These are phyloP conservation scores for Tylopilus intermedius DNA, from an alignment of 768 basidiomycete species.

Conservation along the genomic window DNA sequence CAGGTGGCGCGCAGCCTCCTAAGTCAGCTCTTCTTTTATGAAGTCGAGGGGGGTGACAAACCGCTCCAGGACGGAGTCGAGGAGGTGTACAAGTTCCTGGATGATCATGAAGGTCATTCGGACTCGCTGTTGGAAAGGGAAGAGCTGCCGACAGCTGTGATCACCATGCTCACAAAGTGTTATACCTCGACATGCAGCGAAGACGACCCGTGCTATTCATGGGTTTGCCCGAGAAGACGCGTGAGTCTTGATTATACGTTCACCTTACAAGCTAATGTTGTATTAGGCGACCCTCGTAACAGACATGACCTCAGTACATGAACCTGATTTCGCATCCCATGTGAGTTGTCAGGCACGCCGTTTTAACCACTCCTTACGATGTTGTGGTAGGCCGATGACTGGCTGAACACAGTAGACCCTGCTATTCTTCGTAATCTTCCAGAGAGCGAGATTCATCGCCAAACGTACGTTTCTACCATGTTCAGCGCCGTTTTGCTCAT, in stretches of 20 bases:
- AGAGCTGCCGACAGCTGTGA: slow-evolving; percentile 82
- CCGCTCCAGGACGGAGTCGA: slow-evolving; percentile 83
- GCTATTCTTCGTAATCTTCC: slow-evolving; percentile 53
- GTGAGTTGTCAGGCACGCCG: slow-evolving; percentile 32
- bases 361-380: neutral
- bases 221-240: slow-evolving; percentile 64
- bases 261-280: slow-evolving; percentile 10
- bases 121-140: slow-evolving; percentile 58
- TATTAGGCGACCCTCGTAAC: slow-evolving; percentile 22
- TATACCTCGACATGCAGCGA: slow-evolving; percentile 85
- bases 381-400: slow-evolving; percentile 37
- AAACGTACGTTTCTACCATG: slow-evolving; percentile 43
- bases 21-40: slow-evolving; percentile 91
- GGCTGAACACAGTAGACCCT: slow-evolving; percentile 49
- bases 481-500: neutral
- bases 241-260: slow-evolving; percentile 33
- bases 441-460: slow-evolving; percentile 74
- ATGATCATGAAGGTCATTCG: slow-evolving; percentile 65
- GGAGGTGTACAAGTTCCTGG: slow-evolving; percentile 90
- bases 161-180: slow-evolving; percentile 86
- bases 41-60: slow-evolving; percentile 90
- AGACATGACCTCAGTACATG: slow-evolving; percentile 17
- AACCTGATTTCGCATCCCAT: slow-evolving; percentile 27
- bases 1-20: slow-evolving; percentile 88
- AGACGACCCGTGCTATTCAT: slow-evolving; percentile 76